Evolutionary conservation across 805 yeast genomes (phyloP), one percentile per base, ranked within the genome.

Genomic region (Yarrowia phangngaensis): DNA sequence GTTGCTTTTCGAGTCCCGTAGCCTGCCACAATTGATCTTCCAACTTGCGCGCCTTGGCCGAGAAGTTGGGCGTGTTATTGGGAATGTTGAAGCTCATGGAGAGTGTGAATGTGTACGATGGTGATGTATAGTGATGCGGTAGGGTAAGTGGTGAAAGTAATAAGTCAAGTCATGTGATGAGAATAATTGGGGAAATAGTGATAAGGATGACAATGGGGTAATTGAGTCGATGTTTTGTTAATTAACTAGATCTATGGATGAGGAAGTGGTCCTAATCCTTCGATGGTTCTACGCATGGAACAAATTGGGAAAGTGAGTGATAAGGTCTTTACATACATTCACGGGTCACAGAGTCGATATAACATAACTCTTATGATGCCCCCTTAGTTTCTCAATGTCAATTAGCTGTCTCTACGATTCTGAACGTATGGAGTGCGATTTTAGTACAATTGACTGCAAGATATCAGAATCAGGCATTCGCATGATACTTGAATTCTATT

Each of bases 11-110:
- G 20, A 27, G 47, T 20, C 51, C 43, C 4, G 20, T 19, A 3
- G 57, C 52, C 15, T 48, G 31, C 57, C 57, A 54, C 29, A 45
- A 41, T 4, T 43, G 34, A 34, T 49, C 53, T 34, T 52, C 56
- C 22, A 38, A 28, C 17, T 29, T 40, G 20, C 54, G 43, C 9
- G 34, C 41, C 11, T 40, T 43, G 16, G 51, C 36, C 9, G 45
- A 22, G 27, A 52, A 52, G 20, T 51, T 33, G n/a, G 54, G 54
- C 24, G 52, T 24, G 20, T 49, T 41, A 8, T 45, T 22, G 20
- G 54, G 54, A 12, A 52, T 30, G 29, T 35, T 24, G 50, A 52
- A 52, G 47, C 51, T 49, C 54, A 52, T 50, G 23, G 12, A 15
- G 48, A 13, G 8, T 9, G 20, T 11, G 8, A 8, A n/a, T 14